Evolutionary conservation across 164 flowering plant genomes (phyloP).

Genomic region (Vitis riparia): DNA sequence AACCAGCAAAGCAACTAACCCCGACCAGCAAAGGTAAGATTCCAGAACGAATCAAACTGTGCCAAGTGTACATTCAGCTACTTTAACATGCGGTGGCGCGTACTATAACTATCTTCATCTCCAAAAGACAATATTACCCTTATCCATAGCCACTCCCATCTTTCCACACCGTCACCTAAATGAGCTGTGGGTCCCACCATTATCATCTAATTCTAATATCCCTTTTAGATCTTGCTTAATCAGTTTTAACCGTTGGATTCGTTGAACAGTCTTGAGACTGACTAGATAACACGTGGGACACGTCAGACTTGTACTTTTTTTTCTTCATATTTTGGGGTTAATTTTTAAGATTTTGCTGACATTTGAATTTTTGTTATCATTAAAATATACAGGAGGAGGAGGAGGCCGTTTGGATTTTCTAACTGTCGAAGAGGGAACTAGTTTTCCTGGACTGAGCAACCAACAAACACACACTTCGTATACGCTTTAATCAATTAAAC

Average conservation of each 20-base stretch:
- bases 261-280: too few relatives aligned
- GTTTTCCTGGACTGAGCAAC: slow-evolving; percentile 19
- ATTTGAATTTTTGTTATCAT: not conserved
- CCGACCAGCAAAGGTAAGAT: slow-evolving; percentile 37
- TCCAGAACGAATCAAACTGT: not conserved
- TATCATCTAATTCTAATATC: not conserved
- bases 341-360: not conserved
- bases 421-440: slow-evolving; percentile 32
- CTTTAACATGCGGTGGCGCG: not conserved
- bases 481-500: slow-evolving; percentile 15
- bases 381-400: slow-evolving; percentile 31
- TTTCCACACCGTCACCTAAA: not conserved
- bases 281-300: too few relatives aligned
- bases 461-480: slow-evolving; percentile 25
- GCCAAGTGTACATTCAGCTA: not conserved
- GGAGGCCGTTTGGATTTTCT: slow-evolving; percentile 35
- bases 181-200: not conserved
- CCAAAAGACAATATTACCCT: not conserved
- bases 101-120: not conserved
- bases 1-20: slow-evolving; percentile 34
- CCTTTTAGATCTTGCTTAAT: not conserved
- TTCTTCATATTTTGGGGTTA: not conserved
- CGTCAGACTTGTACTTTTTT: not conserved
- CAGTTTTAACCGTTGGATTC: not conserved
- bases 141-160: not conserved